phyloP scores from a whole-genome alignment of 768 basidiomycete species.

The Lyophyllum atratum region DNA sequence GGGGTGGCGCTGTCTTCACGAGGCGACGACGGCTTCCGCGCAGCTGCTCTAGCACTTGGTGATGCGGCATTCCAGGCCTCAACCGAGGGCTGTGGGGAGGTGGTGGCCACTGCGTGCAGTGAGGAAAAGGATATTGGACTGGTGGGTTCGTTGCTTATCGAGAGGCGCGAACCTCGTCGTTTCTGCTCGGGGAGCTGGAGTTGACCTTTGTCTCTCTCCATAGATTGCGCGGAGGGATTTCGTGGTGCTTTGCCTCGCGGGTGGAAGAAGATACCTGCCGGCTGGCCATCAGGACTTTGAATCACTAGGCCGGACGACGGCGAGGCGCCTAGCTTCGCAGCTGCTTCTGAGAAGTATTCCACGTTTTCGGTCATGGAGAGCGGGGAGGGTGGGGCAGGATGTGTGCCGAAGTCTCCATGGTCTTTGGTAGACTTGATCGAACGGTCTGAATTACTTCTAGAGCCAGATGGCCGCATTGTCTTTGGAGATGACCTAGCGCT shows the following conservation, averaged over 20 bases:
- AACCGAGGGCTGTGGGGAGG: slow-evolving; percentile 12
- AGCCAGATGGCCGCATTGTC: slow-evolving; percentile 45
- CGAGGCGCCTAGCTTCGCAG: slow-evolving; percentile 70
- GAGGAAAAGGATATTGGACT: slow-evolving; percentile 32
- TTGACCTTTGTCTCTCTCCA: slow-evolving; percentile 51
- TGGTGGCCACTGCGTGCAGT: slow-evolving; percentile 28
- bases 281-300: slow-evolving; percentile 90
- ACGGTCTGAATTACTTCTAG: slow-evolving; percentile 64
- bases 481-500: slow-evolving; percentile 45
- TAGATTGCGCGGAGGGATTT: slow-evolving; percentile 36
- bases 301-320: slow-evolving; percentile 88
- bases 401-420: slow-evolving; percentile 34
- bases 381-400: slow-evolving; percentile 65
- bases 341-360: slow-evolving; percentile 76
- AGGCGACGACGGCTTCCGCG: slow-evolving; percentile 11
- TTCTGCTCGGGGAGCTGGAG: slow-evolving; percentile 27
- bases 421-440: slow-evolving; percentile 59
- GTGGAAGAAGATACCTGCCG: slow-evolving; percentile 95
- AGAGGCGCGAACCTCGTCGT: slow-evolving; percentile 19
- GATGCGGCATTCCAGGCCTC: slow-evolving; percentile 1
- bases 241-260: slow-evolving; percentile 53
- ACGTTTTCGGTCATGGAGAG: slow-evolving; percentile 67
- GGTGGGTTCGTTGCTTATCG: slow-evolving; percentile 23
- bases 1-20: background rate
- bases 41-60: slow-evolving; percentile 1